Evolutionary conservation across 2,329 filamentous ascomycete genomes (phyloP), one percentile per base, ranked within the genome.

Genomic region (Cercospora beticola): DNA sequence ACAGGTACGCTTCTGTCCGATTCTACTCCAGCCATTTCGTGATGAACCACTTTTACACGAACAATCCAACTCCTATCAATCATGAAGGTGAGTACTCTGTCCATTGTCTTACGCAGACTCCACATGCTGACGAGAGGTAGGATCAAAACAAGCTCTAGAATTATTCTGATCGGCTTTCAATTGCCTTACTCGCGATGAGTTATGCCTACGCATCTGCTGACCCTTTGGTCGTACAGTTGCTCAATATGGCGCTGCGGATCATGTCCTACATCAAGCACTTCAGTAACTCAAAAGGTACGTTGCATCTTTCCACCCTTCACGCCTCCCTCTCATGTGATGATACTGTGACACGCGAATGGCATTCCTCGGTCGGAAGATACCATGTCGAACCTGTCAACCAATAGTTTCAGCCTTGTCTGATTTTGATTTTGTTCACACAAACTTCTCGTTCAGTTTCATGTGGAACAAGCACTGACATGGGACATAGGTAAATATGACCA

Each of bases 341-440:
- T 85, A 79, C 80, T 80, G 83, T 81, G 87, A 89, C 86, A 87
- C 46, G 65, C 63, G 67, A 85, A 67, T 83, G 87, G 87, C 86
- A 89, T 89, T 89, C 87, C 87, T 89, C 87, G 86, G 85, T 83
- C 87, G 85, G 86, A 89, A 89, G 81, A 81, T 59, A 83, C 79
- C 81, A 85, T 89, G 87, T 88, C 85, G 86, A 86, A 84, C 62
- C 82, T 86, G 86, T 88, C 83, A 80, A 79, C 79, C 71, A 69
- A 79, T 87, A 89, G 87, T 89, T 89, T 89, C 87, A 89, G 87
- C 87, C 87, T 89, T 89, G 87, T 89, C 87, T 89, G 87, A 89
- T 81, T 21, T 18, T 57, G n/a, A 36, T 33, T 36, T 43, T 46
- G 28, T 54, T 76, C 74, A 57, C 70, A 69, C 67, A 70, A 69